Evolutionary conservation across 441 rosid genomes (phyloP), one percentile per base, ranked within the genome.

Genomic region (Daphne laureola): DNA sequence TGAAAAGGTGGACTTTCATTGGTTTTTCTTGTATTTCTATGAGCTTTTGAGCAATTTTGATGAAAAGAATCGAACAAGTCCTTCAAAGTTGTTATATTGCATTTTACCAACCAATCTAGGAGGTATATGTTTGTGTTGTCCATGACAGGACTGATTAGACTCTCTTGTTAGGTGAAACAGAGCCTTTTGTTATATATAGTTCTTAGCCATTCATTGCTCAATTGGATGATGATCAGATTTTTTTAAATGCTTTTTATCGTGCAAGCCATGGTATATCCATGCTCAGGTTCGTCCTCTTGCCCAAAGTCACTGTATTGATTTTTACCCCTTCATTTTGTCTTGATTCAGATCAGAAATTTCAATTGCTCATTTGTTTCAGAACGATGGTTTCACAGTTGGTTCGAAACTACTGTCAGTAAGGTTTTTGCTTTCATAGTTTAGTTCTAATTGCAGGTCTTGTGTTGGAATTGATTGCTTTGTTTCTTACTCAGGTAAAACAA

Each of bases 311-410:
- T 47, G 12, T 18, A 4, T 38, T 23, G 3, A 36, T 51, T 53
- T 65, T 52, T n/a, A 41, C 38, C n/a, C 67, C 12, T 4, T 43
- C 50, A 1, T 12, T 3, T 17, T n/a, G 40, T 23, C 47, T 35
- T 17, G 36, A 31, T 31, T 31, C 36, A 31, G 36, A 8, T 49
- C 14, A 35, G n/a, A 52, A 3, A 14, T 13, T 23, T 53, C 23
- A 18, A 18, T 4, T 31, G 8, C 46, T 8, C 4, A 5, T 25
- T 0, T 46, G 1, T 16, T 46, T 62, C 73, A 86, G 96, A 69
- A 88, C 93, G 35, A 74, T 91, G 89, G 98, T 86, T 14, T 91
- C 98, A 17, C 96, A 86, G 61, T 44, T 91, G 79, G 89, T 88
- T 88, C 15, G 95, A 88, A 58, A 91, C 96, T 55, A 88, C 94